Evolutionary conservation across 495 filamentous ascomycete species (phyloP).

Genomic region (Podospora pseudocomata): DNA sequence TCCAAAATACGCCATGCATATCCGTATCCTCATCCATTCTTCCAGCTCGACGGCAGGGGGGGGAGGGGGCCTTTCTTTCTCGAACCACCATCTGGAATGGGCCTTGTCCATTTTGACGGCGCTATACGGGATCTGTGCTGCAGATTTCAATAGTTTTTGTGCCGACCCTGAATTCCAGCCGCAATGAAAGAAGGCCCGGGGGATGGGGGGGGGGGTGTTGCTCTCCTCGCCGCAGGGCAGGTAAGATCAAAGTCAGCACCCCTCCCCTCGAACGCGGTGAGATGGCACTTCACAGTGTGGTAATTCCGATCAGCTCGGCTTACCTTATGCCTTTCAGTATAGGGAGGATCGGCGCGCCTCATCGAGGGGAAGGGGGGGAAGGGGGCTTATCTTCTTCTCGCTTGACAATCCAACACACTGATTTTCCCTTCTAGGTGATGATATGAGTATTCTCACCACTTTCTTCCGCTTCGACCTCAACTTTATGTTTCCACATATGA

Average conservation of each 20-base stretch:
- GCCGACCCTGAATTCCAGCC: conserved; percentile 2
- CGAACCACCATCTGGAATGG: neutral
- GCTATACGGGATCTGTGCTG: neutral
- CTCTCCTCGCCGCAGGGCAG: too few species aligned
- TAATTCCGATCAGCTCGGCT: neutral
- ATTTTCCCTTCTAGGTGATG: too few species aligned
- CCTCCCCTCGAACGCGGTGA: neutral
- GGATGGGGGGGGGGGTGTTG: too few species aligned
- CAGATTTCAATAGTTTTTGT: conserved; percentile 4
- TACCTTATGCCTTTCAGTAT: neutral
- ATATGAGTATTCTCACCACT: neutral
- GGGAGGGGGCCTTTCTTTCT: neutral
- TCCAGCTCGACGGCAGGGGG: neutral
- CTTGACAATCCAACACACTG: neutral
- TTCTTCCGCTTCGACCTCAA: neutral
- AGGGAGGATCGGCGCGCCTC: neutral
- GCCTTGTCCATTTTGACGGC: neutral
- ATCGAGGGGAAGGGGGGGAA: too few species aligned
- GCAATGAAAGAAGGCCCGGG: neutral
- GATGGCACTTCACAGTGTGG: neutral
- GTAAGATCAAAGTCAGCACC: neutral
- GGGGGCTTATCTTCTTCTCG: neutral
- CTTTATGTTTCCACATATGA: neutral
- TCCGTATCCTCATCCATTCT: neutral
- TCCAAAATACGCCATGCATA: neutral